Evolutionary conservation across 179 eudicot genomes (phyloP), one percentile per base, ranked within the genome.

Genomic region (Dionaea muscipula): DNA sequence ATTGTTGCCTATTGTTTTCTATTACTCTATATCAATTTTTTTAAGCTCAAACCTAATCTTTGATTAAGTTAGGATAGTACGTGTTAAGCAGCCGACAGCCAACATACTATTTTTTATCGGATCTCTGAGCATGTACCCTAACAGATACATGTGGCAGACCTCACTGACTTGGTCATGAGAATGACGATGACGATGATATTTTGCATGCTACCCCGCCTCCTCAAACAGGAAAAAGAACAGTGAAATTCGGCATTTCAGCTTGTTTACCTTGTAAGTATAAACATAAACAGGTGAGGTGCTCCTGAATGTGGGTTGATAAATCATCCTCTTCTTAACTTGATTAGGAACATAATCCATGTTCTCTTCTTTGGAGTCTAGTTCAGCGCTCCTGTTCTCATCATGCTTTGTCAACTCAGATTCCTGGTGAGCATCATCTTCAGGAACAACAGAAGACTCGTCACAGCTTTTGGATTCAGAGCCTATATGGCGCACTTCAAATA

Each of bases 401-500:
- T 27, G 54, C 62, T 58, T 53, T 60, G 67, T 40, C 55, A 72
- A 58, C 62, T 63, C 72, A 20, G 73, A 8, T 47, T 61, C 78
- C 60, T 60, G 48, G 41, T 37, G 31, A 50, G 12, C 68, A 55
- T 71, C 26, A 60, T 72, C 62, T 39, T 80, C 72, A 24, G 71
- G 61, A 22, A 51, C 50, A 60, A 58, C 43, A 53, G 46, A 44
- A 31, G 69, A 57, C 45, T 71, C 64, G 33, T 62, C 65, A 39
- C 70, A 63, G 56, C 53, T 64, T 59, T 71, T 37, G 20, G 77
- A 68, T 64, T 79, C 86, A 47, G 64, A 62, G 55, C 77, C 88
- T 81, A 77, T 71, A 36, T 62, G 70, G 55, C 93, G 88, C 59
- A 79, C 49, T 71, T 91, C 90, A 79, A 77, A 84, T 36, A 74